phyloP scores from a whole-genome alignment of 2,329 filamentous ascomycete genomes.

The Pseudopyricularia javanii region DNA sequence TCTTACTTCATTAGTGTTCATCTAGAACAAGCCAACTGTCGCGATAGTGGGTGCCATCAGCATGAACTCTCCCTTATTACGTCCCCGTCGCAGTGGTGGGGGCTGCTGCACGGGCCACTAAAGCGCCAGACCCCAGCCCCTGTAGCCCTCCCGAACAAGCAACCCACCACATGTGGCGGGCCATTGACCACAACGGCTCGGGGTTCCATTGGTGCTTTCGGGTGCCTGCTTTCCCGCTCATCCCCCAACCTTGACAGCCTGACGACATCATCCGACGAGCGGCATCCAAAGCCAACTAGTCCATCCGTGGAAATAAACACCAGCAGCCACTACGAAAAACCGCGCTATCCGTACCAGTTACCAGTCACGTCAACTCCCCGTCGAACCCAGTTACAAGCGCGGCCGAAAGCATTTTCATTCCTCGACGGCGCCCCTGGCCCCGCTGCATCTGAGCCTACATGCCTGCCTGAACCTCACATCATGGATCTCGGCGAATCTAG shows the following conservation, averaged over 20 bases:
- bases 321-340: neutral
- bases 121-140: neutral
- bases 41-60: too few species aligned
- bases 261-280: neutral
- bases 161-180: too few species aligned
- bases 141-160: neutral
- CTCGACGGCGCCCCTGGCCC: neutral
- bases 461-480: neutral
- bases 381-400: neutral
- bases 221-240: neutral
- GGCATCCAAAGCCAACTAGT: neutral
- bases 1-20: too few species aligned
- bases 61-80: too few species aligned
- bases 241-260: neutral
- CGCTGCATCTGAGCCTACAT: neutral
- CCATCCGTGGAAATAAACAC: too few species aligned
- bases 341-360: neutral
- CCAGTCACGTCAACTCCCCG: neutral
- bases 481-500: slow-evolving; percentile 3
- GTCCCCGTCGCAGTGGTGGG: too few species aligned
- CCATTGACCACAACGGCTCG: too few species aligned
- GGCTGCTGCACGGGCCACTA: neutral
- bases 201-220: neutral
- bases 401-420: neutral
- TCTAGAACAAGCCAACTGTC: too few species aligned